Conservation (phyloP, 345 rosid genomes). For the Eucalyptus pauciflora region DNA sequence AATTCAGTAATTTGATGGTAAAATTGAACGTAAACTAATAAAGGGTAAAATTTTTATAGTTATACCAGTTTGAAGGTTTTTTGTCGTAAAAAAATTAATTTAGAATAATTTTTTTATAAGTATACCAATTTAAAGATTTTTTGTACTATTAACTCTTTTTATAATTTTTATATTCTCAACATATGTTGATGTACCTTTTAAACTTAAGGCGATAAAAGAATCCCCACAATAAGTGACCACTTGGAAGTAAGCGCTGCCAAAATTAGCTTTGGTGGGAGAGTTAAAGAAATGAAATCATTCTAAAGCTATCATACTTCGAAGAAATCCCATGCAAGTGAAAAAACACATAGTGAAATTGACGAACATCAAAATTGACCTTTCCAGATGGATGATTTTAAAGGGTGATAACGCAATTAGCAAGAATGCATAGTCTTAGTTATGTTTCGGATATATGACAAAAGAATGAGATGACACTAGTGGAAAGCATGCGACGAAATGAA, state of each 20-base stretch:
- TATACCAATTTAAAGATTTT: no score
- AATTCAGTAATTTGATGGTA: no score
- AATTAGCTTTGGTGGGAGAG: background rate
- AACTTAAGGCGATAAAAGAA: background rate
- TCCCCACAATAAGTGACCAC: background rate
- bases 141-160: rapidly evolving
- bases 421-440: rapidly evolving
- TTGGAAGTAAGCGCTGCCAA: background rate
- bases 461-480: no score
- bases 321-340: background rate
- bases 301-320: background rate
- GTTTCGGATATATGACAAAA: background rate
- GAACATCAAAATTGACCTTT: background rate
- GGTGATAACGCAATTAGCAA: background rate
- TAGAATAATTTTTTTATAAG: no score
- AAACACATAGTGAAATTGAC: background rate
- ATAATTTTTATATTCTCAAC: no score
- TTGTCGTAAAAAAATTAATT: no score
- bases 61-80: no score
- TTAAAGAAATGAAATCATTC: background rate
- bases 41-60: rapidly evolving
- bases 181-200: background rate
- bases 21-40: no score
- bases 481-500: no score
- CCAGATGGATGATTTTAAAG: background rate